These are phyloP conservation scores for Thecaphora thlaspeos DNA, from an alignment of 1,284 basidiomycete species.

Conservation along the genomic window DNA sequence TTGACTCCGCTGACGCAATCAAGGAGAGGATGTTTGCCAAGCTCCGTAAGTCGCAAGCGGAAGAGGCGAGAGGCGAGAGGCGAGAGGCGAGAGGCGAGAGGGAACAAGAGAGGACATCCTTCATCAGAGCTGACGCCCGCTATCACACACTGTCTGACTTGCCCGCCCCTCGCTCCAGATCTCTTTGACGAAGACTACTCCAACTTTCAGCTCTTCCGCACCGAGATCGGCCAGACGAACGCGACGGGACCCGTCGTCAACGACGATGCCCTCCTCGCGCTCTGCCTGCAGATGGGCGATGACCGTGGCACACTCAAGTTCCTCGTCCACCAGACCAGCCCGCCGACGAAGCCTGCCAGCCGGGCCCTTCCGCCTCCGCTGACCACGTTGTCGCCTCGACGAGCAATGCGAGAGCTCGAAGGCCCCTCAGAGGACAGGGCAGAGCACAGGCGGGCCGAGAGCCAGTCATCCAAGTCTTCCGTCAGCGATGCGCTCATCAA, in stretches of 20 bases:
- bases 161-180: too few relatives aligned
- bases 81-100: too few relatives aligned
- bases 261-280: constrained; percentile 52
- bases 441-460: constrained; percentile 30
- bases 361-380: constrained; percentile 38
- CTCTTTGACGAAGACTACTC: constrained; percentile 44
- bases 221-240: constrained; percentile 53
- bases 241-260: constrained; percentile 43
- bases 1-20: constrained; percentile 49
- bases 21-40: constrained; percentile 54
- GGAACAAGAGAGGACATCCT: too few relatives aligned
- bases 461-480: constrained; percentile 43
- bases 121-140: too few relatives aligned
- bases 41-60: constrained; percentile 31
- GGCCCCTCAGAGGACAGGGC: constrained; percentile 12
- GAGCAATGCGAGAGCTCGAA: constrained; percentile 13
- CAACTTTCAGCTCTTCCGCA: constrained; percentile 45
- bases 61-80: too few relatives aligned
- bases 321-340: constrained; percentile 41
- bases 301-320: constrained; percentile 56
- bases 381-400: constrained; percentile 11
- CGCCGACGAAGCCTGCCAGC: constrained; percentile 20
- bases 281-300: constrained; percentile 55
- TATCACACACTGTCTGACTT: too few relatives aligned
- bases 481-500: constrained; percentile 32